Conservation (phyloP, 495 filamentous ascomycete species). For the Daldinia childiae region DNA sequence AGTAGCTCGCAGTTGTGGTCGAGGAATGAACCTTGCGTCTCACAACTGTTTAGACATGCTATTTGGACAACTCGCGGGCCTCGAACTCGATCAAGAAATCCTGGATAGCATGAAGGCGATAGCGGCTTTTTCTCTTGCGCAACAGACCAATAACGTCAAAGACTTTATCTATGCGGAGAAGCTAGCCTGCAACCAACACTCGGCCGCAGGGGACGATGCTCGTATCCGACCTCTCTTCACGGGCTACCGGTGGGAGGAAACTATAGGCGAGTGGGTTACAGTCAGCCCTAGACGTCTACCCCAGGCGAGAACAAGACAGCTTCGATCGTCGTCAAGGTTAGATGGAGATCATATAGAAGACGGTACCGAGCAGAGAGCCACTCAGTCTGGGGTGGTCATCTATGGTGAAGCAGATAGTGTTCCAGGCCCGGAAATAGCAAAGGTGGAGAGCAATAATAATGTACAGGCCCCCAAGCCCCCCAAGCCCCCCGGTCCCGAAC, state of each 20-base stretch:
- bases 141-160: slow-evolving; percentile 53
- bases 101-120: slow-evolving; percentile 42
- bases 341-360: slow-evolving; percentile 12
- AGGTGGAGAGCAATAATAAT: slow-evolving; percentile 10
- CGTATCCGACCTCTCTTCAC: slow-evolving; percentile 41
- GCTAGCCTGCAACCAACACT: slow-evolving; percentile 35
- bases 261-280: slow-evolving; percentile 64
- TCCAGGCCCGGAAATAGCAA: slow-evolving; percentile 32
- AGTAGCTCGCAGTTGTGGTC: slow-evolving; percentile 49
- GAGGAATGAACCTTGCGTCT: slow-evolving; percentile 45
- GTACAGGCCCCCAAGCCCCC: background rate
- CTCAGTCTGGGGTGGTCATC: slow-evolving; percentile 19
- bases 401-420: slow-evolving; percentile 30
- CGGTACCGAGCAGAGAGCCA: slow-evolving; percentile 9
- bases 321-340: slow-evolving; percentile 29
- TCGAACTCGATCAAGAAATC: slow-evolving; percentile 28
- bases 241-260: slow-evolving; percentile 62
- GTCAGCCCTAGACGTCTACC: slow-evolving; percentile 44
- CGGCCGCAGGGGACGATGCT: slow-evolving; percentile 14
- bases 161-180: slow-evolving; percentile 57
- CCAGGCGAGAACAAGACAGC: slow-evolving; percentile 12
- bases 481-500: slow-evolving; percentile 10
- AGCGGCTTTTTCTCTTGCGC: slow-evolving; percentile 53
- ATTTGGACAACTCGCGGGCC: slow-evolving; percentile 37
- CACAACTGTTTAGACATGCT: slow-evolving; percentile 48